Evolutionary conservation across 2,329 filamentous ascomycete genomes (phyloP).

Genomic region (Sporothrix schenckii): DNA sequence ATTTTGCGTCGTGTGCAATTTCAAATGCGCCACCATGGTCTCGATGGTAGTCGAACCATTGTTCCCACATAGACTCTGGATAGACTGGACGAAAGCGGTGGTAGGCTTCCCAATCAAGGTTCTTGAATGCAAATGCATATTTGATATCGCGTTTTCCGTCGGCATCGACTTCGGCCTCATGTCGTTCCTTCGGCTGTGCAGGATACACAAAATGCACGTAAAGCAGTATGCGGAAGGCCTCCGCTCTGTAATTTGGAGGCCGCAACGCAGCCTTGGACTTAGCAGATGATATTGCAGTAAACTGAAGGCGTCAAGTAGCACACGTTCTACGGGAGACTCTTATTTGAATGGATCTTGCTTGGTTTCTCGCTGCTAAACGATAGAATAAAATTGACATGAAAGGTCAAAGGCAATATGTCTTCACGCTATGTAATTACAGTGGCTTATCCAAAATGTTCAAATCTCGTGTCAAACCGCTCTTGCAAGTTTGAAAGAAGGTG

Average conservation of each 20-base stretch:
- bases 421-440: not conserved
- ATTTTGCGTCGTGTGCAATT: conserved; percentile 32
- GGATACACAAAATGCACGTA: not conserved
- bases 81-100: conserved; percentile 36
- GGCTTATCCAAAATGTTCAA: not conserved
- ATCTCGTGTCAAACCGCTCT: not conserved
- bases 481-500: not conserved
- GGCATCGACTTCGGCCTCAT: conserved; percentile 31
- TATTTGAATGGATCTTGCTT: not conserved
- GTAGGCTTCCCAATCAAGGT: conserved; percentile 37
- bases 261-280: no score
- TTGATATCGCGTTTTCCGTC: conserved; percentile 29
- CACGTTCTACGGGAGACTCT: not conserved
- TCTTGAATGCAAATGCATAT: conserved; percentile 37
- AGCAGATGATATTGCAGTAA: no score
- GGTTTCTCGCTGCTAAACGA: not conserved
- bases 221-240: conserved; percentile 8
- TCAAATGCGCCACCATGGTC: conserved; percentile 31
- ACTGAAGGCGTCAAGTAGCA: not conserved
- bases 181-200: conserved; percentile 12
- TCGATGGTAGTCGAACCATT: conserved; percentile 35
- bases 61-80: conserved; percentile 34
- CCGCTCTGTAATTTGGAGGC: not conserved
- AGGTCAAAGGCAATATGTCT: not conserved
- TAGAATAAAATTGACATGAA: not conserved